Evolutionary conservation across 2,329 filamentous ascomycete genomes (phyloP).

Genomic region (Podosphaera leucotricha): DNA sequence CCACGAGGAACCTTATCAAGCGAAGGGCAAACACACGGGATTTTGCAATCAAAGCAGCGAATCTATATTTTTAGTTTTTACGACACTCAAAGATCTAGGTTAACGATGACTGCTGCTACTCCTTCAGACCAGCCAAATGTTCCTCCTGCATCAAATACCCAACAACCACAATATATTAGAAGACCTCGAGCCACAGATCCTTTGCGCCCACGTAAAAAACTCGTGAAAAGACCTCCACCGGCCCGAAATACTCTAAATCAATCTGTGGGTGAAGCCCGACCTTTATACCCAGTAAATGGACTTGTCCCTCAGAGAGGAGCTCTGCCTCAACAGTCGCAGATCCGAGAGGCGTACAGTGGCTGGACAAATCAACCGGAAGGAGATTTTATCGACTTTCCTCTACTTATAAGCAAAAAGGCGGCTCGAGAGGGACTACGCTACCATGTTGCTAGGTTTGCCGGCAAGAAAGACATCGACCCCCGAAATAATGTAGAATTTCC

Average conservation of each 20-base stretch:
- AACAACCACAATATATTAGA: slow-evolving; percentile 21
- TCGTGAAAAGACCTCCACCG: neutral
- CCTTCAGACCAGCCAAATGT: slow-evolving; percentile 21
- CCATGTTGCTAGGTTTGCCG: slow-evolving; percentile 59
- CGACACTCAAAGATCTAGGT: too few species aligned
- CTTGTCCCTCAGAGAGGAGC: neutral
- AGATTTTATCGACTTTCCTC: slow-evolving; percentile 31
- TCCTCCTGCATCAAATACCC: slow-evolving; percentile 25
- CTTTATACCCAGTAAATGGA: slow-evolving; percentile 1
- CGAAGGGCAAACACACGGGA: too few species aligned
- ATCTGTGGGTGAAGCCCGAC: neutral
- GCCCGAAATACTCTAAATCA: neutral
- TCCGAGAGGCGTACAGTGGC: slow-evolving; percentile 17
- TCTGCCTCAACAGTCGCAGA: neutral
- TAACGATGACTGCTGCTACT: too few species aligned
- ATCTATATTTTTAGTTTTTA: too few species aligned
- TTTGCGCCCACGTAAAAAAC: slow-evolving; percentile 36
- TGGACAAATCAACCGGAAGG: slow-evolving; percentile 31
- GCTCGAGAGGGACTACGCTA: slow-evolving; percentile 59
- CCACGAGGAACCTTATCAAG: too few species aligned
- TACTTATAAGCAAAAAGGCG: slow-evolving; percentile 64
- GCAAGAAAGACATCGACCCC: slow-evolving; percentile 42
- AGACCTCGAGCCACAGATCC: slow-evolving; percentile 33
- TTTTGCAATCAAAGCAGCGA: too few species aligned
- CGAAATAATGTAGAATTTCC: slow-evolving; percentile 56